Evolutionary conservation across 2,329 filamentous ascomycete genomes (phyloP), one percentile per base, ranked within the genome.

Genomic region (Cladosporium halotolerans): DNA sequence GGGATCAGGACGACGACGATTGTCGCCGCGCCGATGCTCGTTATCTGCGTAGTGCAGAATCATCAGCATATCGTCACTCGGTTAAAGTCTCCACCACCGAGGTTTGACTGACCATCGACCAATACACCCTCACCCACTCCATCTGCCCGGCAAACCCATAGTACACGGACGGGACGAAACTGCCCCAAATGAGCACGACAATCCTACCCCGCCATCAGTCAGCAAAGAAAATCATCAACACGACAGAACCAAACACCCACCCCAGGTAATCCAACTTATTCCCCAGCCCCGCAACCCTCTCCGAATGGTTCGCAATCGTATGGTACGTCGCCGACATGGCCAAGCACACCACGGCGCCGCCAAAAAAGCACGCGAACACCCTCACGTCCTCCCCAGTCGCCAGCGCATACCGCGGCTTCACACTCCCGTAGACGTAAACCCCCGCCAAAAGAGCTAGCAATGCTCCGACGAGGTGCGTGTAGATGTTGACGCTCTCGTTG

Each of bases 261-360:
- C 93, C 93, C 4, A 92, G 82, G 68, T 99, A 97, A 68, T 99
- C 93, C 53, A 97, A 74, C 69, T 95, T 89, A 68, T 97, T 97
- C 9, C 91, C 91, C 76, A 89, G 88, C 57, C 81, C 84, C 2
- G 86, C 84, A 11, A 96, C 88, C 1, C 72, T 71, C 36, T 83
- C 81, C 14, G 88, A 93, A 70, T 99, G 93, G 60, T 96, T 96
- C 18, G 79, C 83, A 45, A 96, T 80, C 2, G 88, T 80, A 68
- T 99, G 93, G 67, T 84, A 99, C 2, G 85, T 87, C 4, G 89
- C 73, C 53, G 70, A 73, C 71, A 77, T 74, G 4, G 72, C 72
- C 32, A 78, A 57, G 57, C 76, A 78, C 4, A 64, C 65, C 2
- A 71, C 62, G 0, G 74, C 74, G 9, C 89, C 89, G 19, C 75